phyloP scores from a whole-genome alignment of 306 rosid genomes.

The Quercus berberidifolia region DNA sequence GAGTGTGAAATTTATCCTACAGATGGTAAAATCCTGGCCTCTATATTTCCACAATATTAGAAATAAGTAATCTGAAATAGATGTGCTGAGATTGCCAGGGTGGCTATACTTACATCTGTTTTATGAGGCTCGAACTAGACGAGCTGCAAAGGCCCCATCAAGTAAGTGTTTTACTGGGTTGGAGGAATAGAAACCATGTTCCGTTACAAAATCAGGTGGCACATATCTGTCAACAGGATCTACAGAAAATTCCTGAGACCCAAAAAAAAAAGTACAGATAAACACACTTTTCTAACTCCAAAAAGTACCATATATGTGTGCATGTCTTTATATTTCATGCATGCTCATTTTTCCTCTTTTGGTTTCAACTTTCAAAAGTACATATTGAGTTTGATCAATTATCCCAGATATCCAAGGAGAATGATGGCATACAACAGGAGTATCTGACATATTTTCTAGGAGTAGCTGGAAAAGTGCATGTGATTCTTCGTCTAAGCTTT shows the following conservation, averaged over 20 bases:
- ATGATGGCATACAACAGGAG: neutral
- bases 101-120: slow-evolving; percentile 4
- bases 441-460: too few relatives aligned
- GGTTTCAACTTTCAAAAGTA: neutral
- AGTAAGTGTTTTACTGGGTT: slow-evolving; percentile 68
- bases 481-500: neutral
- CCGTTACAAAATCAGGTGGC: slow-evolving; percentile 57
- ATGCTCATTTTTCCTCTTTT: neutral
- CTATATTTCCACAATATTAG: neutral
- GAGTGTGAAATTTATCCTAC: neutral
- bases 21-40: neutral
- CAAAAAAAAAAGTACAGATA: neutral
- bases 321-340: neutral
- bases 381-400: neutral
- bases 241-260: slow-evolving; percentile 59
- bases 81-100: neutral
- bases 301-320: too few relatives aligned
- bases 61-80: neutral
- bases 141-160: slow-evolving; percentile 83
- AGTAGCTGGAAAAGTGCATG: neutral
- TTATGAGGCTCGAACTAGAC: slow-evolving; percentile 46
- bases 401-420: neutral
- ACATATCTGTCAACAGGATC: slow-evolving; percentile 60
- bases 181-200: slow-evolving; percentile 66
- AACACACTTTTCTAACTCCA: neutral